Percentiles rank a stretch among this genome's conserved stretches.
Conservation (phyloP, 345 rosid species). For the Eucalyptus cloeziana region DNA sequence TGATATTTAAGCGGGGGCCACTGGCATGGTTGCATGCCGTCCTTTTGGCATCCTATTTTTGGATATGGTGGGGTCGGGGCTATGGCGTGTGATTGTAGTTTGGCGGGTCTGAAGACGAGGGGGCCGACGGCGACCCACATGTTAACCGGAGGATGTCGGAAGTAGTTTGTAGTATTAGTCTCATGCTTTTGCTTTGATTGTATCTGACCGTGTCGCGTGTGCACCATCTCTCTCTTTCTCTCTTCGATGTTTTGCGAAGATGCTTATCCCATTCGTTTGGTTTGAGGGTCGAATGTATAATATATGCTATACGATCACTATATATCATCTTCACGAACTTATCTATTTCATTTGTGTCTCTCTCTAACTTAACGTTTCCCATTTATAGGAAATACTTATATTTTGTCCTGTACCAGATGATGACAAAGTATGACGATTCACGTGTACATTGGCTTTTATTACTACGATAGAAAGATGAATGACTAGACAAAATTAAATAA, state of each 20-base stretch:
- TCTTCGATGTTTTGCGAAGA: neutral
- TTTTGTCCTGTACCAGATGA: accelerated
- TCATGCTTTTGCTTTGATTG: neutral
- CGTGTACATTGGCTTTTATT: neutral
- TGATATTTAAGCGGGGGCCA: neutral
- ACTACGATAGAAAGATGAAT: neutral
- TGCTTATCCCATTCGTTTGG: neutral
- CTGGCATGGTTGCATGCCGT: neutral
- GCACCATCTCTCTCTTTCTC: neutral
- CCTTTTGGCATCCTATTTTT: neutral
- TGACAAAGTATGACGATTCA: neutral
- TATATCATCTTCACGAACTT: neutral
- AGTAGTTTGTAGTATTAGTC: neutral
- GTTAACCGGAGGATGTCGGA: neutral
- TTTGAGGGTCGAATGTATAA: neutral
- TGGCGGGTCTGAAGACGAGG: no score
- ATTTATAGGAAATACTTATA: neutral
- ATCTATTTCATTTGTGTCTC: accelerated
- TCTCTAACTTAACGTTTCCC: neutral
- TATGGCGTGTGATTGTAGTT: neutral
- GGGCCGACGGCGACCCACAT: no score
- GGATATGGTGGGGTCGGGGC: neutral
- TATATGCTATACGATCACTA: no score
- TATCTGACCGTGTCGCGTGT: neutral
- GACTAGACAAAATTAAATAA: neutral